Evolutionary conservation across 2,329 filamentous ascomycete species (phyloP), one percentile per base, ranked within the genome.

Genomic region (Monosporascus ibericus): DNA sequence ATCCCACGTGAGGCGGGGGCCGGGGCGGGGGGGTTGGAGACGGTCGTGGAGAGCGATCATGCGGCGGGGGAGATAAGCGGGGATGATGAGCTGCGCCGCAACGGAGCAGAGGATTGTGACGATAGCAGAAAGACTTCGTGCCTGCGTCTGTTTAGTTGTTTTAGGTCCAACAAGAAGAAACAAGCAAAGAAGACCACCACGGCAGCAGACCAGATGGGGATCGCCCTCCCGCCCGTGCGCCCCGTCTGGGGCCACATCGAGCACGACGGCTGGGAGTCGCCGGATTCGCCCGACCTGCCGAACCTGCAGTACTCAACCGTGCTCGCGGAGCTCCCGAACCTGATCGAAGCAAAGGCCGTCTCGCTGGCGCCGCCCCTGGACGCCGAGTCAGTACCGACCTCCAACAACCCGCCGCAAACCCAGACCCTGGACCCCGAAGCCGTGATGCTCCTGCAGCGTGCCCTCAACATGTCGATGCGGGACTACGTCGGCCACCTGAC

Each of bases 341-440:
- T 97, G 27, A 88, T 97, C 57, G 92, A 97, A 73, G 92, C 90
- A 9, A 92, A 92, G 68, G 92, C 91, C 1, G 83, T 96, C n/a
- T 91, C 89, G 0, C 79, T 96, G 38, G 90, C 88, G 8, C 72
- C 71, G 17, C 64, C 77, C 22, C 79, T 88, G 2, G 86, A 92
- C 60, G 75, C 81, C 11, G 80, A 85, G 30, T 34, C 30, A 11
- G 11, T 11, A 14, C 5, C 11, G 24, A 3, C 11, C 42, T 8
- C 22, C 42, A 46, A 27, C 20, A 22, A 18, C 14, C 24, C 24
- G 42, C 42, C 22, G 22, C 42, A 18, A 24, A 27, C 42, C 42
- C 39, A 42, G 14, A 64, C 77, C 22, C 79, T 88, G 2, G 86
- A 92, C 60, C 75, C 81, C 11, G 80, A 85, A 34, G 83, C 88